Evolutionary conservation across 345 rosid genomes (phyloP), one percentile per base, ranked within the genome.

Genomic region (Hirschfeldia incana): DNA sequence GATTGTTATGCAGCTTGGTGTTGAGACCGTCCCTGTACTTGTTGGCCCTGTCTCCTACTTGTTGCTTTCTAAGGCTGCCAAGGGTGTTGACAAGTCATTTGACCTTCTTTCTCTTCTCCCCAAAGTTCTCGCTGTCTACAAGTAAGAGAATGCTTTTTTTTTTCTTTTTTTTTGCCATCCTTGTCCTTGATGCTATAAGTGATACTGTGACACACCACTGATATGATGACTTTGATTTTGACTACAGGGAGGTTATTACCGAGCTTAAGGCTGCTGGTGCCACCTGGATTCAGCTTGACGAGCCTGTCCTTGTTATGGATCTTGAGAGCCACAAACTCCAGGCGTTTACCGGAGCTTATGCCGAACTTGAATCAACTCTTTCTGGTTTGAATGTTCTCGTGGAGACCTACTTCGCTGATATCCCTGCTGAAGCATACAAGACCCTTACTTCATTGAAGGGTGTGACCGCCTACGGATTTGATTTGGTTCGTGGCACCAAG

Each of bases 261-360:
- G 98, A 94, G 86, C 98, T 94, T 77, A 94, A 94, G 85, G 98
- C 88, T 34, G 98, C 98, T 81, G 97, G 98, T 84, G 98, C 98
- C 76, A 85, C 97, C 77, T 88, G 93, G 90, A 94, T 94, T 87
- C 98, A 94, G 88, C 87, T 94, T 63, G 98, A 94, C 61, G 98
- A 94, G 85, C 96, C 98, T 39, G 84, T 92, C 73, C 96, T 91
- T 73, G 96, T 91, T 26, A 76, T 90, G 96, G 98, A 94, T 84
- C 98, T 94, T 74, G 98, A 92, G 62, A 83, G 93, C 67, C 85
- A 88, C 81, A 90, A 91, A 85, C 87, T 94, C 85, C 72, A 91
- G 66, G 95, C 96, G 17, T 94, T 94, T 81, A 89, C 89, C 21
- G 91, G 80, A 55, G 97, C 98, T 65, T 94, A 92, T 72, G 76